Base-by-base conservation (phyloP, 176 grass and related monocot species). In the Aegilops speltoides region DNA sequence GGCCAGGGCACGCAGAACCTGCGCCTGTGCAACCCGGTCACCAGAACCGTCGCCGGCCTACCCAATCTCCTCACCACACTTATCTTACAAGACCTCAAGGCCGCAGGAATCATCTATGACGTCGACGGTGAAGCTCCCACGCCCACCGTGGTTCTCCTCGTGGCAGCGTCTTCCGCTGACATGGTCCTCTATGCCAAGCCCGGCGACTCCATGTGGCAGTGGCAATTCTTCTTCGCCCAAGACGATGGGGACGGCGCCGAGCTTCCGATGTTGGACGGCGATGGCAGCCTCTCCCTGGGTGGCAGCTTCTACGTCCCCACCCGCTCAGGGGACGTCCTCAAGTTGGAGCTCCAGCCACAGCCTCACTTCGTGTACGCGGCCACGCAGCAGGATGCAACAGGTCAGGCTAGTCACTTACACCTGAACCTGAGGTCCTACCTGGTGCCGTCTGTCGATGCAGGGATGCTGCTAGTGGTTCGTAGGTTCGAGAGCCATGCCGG, bases 301-400 rank as follows among this genome's bases (percentile, higher is more conserved):
- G 79, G 86, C 4, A 5, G n/a, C 6, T 76, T 87, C 79, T 82
- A 76, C 6, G 2, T 82, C 2, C 70, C 86, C 0, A 82, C 60
- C 1, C 10, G 1, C 1, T 1, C 24, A 0, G 69, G 79, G 0
- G n/a, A 87, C 60, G 32, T 87, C 31, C 79, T 81, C 22, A 26
- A 7, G n/a, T n/a, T 76, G 17, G 15, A 40, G 69, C 86, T 87
- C 59, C 0, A 7, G 4, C 84, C 50, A 3, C 17, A 45, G 10
- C 56, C 86, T 65, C 86, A 11, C 23, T 60, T 87, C 0, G 41
- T 29, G 10, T 82, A 82, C 1, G 69, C 40, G 31, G 69, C 40
- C 25, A 28, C 41, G 56, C 67, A 66, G 61, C 16, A 29, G 24
- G 2, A 24, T 2, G 20, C 4, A 11, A 8, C 19, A 38, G 68